These are phyloP conservation scores for Leccinum ponderosum DNA, from an alignment of 1,284 basidiomycete genomes.

Conservation along the genomic window DNA sequence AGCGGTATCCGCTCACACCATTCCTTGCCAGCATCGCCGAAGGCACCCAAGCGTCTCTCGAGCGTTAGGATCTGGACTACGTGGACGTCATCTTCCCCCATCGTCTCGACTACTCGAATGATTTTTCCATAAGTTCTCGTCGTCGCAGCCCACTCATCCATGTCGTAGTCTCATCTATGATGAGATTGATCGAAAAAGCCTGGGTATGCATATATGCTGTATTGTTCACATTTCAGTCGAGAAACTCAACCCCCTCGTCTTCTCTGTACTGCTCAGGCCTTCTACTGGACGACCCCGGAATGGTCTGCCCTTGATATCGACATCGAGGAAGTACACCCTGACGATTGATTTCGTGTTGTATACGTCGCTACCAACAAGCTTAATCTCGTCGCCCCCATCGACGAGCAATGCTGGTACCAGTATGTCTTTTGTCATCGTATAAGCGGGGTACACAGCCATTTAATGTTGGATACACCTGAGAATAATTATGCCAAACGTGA, in stretches of 20 bases:
- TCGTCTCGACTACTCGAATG: conserved; percentile 49
- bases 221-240: not conserved
- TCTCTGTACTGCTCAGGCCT: conserved; percentile 26
- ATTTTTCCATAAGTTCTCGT: conserved; percentile 10
- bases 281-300: conserved; percentile 56
- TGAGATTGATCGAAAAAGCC: conserved; percentile 37
- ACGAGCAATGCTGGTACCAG: too few species aligned
- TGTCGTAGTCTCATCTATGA: too few species aligned
- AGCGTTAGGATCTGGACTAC: conserved; percentile 65
- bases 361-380: too few species aligned
- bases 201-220: conserved; percentile 24
- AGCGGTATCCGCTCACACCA: conserved; percentile 1
- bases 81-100: conserved; percentile 64
- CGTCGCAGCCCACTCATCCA: not conserved
- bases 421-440: too few species aligned
- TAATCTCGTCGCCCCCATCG: too few species aligned
- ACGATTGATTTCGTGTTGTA: too few species aligned
- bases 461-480: too few species aligned
- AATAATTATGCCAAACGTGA: too few species aligned
- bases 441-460: too few species aligned
- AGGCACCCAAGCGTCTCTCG: conserved; percentile 59
- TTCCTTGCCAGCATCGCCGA: conserved; percentile 54
- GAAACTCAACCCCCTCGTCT: not conserved
- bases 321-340: conserved; percentile 46
- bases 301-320: conserved; percentile 53